Evolutionary conservation across 2,329 filamentous ascomycete species (phyloP).

Genomic region (Aspergillus quadricinctus): DNA sequence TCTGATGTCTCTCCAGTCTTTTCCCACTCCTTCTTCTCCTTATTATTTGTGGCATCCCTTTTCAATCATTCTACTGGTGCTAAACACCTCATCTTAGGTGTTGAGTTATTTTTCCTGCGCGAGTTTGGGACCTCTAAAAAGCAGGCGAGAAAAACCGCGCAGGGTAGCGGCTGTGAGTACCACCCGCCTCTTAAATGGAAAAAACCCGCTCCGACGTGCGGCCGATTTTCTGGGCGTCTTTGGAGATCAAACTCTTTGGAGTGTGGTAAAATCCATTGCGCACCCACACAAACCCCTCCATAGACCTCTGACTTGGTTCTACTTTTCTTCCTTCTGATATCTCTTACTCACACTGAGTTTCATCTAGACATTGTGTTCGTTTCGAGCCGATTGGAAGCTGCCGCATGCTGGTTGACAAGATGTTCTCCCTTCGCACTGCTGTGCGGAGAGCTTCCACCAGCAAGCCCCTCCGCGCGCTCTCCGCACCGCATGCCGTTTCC

Average conservation of each 20-base stretch:
- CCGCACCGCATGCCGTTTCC: constrained; percentile 33
- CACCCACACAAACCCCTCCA: constrained; percentile 8
- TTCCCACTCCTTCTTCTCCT: neutral
- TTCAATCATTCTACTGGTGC: neutral
- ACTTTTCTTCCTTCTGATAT: constrained; percentile 4
- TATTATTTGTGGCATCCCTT: neutral
- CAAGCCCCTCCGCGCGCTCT: constrained; percentile 39
- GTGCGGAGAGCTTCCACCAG: constrained; percentile 42
- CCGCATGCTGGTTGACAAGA: constrained; percentile 40
- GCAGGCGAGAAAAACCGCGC: constrained; percentile 12
- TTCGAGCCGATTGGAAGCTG: constrained; percentile 29
- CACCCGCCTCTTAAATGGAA: constrained; percentile 14
- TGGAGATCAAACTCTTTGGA: constrained; percentile 8
- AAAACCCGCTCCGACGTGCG: constrained; percentile 19
- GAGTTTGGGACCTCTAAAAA: neutral
- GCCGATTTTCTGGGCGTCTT: constrained; percentile 13
- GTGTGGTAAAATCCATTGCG: constrained; percentile 2
- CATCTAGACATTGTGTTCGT: constrained; percentile 14
- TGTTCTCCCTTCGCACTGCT: constrained; percentile 42
- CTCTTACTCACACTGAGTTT: constrained; percentile 1
- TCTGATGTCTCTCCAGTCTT: constrained; percentile 7
- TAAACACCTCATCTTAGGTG: neutral
- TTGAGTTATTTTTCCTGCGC: neutral
- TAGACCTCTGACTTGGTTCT: constrained; percentile 3
- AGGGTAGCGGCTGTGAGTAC: constrained; percentile 9